Conservation (phyloP, 306 rosid genomes). For the Acmispon strigosus region DNA sequence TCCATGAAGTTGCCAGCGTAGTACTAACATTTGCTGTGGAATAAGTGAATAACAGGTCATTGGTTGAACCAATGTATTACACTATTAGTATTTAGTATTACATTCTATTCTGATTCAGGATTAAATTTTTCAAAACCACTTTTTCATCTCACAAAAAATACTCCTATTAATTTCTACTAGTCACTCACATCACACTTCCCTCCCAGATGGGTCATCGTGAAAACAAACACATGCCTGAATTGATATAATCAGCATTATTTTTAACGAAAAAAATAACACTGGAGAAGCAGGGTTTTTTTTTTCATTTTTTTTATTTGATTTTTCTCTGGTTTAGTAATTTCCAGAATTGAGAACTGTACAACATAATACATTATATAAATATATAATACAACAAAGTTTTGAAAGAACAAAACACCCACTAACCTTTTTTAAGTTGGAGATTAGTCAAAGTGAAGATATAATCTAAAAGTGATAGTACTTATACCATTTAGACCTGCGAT, state of each 20-base stretch:
- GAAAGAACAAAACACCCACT: conserved; percentile 6
- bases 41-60: not conserved
- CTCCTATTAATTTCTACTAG: no score
- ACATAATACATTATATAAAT: conserved; percentile 4
- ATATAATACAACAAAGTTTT: conserved; percentile 21
- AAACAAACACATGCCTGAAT: no score
- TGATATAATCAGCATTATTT: no score
- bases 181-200: no score
- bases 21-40: not conserved
- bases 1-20: not conserved
- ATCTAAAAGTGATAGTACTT: conserved; percentile 1
- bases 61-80: no score
- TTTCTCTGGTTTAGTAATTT: conserved; percentile 23
- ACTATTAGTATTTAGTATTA: no score
- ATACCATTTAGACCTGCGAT: not conserved
- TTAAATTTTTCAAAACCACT: no score
- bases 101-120: no score
- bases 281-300: no score
- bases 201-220: no score
- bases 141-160: no score
- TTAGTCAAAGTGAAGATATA: conserved; percentile 15
- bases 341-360: conserved; percentile 39
- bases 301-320: not conserved
- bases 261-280: no score
- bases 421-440: conserved; percentile 15